Base-by-base conservation (phyloP, 2,329 filamentous ascomycete genomes). In the Metarhizium rileyi region DNA sequence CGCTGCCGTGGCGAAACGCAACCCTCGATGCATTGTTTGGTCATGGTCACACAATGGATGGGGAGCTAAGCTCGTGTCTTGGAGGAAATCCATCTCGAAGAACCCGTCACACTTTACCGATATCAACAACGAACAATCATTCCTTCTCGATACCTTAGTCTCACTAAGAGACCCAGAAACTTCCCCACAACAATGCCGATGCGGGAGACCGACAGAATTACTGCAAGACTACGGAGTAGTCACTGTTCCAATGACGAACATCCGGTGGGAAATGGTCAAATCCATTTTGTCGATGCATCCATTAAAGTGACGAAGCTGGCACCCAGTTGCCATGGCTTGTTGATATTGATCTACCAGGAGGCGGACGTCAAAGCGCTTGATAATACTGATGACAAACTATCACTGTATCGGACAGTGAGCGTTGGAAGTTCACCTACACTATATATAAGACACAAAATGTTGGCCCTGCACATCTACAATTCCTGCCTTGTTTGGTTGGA, bases 21-120 rank as follows among this genome's bases (percentile, higher is more conserved):
- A 28, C 66, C 67, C 4, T 57, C 48, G 7, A 33, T 70, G 2
- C 65, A 70, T 52, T 70, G 66, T 70, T 68, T 43, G 67, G 66
- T 2, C 65, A 69, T 43, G 58, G n/a, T n/a, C 64, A 0, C 62
- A 67, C 30, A 35, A 54, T 1, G 53, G 57, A 4, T 69, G 65
- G 66, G 68, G 62, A 6, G 64, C 70, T 0, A 74, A 70, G 49
- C 22, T 74, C 2, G 68, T 78, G 0, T 63, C 65, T 2, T 82
- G 77, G 78, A 59, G 69, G 2, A 30, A 47, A 0, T 28, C 20
- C 7, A 52, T 59, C 2, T 55, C 51, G 0, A 55, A 63, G 1
- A 47, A 27, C 0, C 68, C 70, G 3, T 70, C 70, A 0, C 70
- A 77, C 56, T 68, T 76, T 22, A 71, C 65, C 0, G 70, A 71